Conservation (phyloP, 257 asterid species). For the Nicotiana attenuata region DNA sequence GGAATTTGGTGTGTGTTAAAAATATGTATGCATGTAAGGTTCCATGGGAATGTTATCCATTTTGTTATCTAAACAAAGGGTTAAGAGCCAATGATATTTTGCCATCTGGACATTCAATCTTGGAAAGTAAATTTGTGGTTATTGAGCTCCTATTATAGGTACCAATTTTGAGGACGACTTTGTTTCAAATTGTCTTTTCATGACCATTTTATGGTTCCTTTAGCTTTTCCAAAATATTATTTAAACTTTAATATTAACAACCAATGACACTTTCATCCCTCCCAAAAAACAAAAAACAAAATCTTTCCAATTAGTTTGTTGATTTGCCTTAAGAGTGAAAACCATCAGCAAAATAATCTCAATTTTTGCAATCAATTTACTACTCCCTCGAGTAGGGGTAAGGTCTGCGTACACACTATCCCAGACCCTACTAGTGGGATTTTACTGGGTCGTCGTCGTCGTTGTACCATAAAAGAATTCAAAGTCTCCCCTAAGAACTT, state of each 20-base stretch:
- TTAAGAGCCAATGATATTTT: neutral
- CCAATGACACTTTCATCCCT: neutral
- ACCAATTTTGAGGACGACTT: neutral
- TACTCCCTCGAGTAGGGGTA: too few species aligned
- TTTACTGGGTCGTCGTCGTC: too few species aligned
- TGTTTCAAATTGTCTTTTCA: neutral
- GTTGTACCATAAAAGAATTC: neutral
- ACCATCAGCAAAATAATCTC: neutral
- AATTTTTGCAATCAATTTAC: neutral
- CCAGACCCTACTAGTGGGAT: too few species aligned
- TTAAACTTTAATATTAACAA: neutral
- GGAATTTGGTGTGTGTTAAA: neutral
- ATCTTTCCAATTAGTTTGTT: neutral
- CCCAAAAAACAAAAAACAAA: too few species aligned
- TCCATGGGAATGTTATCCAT: neutral
- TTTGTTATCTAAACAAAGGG: slow-evolving; percentile 1
- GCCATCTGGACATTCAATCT: neutral
- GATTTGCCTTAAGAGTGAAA: neutral
- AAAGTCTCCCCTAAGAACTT: neutral
- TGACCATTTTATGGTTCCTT: neutral
- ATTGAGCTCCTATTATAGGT: neutral
- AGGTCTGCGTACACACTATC: too few species aligned
- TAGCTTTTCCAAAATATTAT: neutral
- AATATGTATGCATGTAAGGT: neutral
- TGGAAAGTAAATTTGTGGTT: neutral